Percentiles rank a stretch among this genome's conserved stretches.
These are phyloP conservation scores for Thecaphora thlaspeos DNA, from an alignment of 1,284 basidiomycete genomes.

Conservation along the genomic window DNA sequence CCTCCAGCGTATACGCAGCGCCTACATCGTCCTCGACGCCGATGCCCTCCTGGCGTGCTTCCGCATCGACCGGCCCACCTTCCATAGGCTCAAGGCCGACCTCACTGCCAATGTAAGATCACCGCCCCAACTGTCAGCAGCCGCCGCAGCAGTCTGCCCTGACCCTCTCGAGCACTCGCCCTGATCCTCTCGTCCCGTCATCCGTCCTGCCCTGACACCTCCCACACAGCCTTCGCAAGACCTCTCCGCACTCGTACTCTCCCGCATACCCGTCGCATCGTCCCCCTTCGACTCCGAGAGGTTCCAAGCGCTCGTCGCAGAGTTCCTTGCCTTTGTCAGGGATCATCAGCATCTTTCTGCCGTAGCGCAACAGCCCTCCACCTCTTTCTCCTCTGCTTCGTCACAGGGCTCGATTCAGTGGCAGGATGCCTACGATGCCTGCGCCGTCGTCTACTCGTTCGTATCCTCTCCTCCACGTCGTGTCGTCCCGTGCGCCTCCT, in stretches of 20 bases:
- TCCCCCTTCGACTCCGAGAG: constrained; percentile 30
- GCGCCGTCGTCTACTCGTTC: constrained; percentile 39
- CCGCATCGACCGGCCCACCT: constrained; percentile 18
- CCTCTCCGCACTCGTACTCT: constrained; percentile 16
- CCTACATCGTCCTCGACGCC: constrained; percentile 19
- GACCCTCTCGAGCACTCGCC: background rate
- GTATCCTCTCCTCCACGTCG: background rate
- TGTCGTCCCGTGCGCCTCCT: background rate
- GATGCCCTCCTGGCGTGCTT: constrained; percentile 15
- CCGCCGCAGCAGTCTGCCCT: background rate
- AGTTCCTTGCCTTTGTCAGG: constrained; percentile 25
- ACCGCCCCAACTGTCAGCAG: too few relatives aligned
- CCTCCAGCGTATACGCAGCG: constrained; percentile 19
- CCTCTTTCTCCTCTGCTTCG: background rate
- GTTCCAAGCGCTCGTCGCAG: constrained; percentile 32
- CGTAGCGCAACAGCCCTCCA: too few relatives aligned
- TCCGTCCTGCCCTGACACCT: too few relatives aligned
- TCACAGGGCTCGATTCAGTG: background rate
- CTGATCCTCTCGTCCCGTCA: background rate
- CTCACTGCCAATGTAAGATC: constrained; percentile 17
- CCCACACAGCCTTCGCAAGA: constrained; percentile 23
- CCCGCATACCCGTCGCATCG: constrained; percentile 17
- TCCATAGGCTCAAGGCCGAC: constrained; percentile 17
- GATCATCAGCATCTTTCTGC: constrained; percentile 10
- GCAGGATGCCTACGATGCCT: constrained; percentile 39